phyloP scores from a whole-genome alignment of 2,329 filamentous ascomycete genomes.

The Apiospora arundinis region DNA sequence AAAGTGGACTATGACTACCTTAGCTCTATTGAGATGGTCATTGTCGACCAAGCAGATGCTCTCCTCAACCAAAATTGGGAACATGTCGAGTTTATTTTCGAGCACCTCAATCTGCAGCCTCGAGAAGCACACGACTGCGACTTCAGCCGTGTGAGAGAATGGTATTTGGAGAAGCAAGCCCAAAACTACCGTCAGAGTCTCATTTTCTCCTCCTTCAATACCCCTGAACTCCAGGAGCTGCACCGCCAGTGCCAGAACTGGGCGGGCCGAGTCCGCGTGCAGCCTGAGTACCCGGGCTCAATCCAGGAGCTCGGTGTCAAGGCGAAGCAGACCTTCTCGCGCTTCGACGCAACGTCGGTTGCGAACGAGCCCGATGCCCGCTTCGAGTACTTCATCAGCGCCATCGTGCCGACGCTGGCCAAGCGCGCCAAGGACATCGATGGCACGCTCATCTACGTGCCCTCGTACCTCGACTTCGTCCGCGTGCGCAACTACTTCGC shows the following conservation, averaged over 20 bases:
- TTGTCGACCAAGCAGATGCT: conserved; percentile 91
- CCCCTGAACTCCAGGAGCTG: conserved; percentile 84
- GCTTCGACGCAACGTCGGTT: conserved; percentile 76
- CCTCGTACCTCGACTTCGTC: conserved; percentile 94
- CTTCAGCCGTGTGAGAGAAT: conserved; percentile 86
- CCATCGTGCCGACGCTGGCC: conserved; percentile 76
- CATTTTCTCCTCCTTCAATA: conserved; percentile 80
- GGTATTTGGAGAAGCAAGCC: conserved; percentile 91
- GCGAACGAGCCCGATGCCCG: conserved; percentile 82
- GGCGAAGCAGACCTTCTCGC: conserved; percentile 86
- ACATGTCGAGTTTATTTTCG: conserved; percentile 89
- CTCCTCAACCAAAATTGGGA: conserved; percentile 99
- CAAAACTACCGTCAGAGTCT: conserved; percentile 85
- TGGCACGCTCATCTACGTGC: conserved; percentile 87
- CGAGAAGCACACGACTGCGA: conserved; percentile 91
- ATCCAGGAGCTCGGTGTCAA: conserved; percentile 76
- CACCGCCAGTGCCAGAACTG: conserved; percentile 80
- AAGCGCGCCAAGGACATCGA: conserved; percentile 68
- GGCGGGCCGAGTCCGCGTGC: conserved; percentile 78
- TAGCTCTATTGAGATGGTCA: conserved; percentile 87
- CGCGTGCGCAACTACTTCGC: conserved; percentile 92
- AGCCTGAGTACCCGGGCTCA: conserved; percentile 70
- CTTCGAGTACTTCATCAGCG: conserved; percentile 88
- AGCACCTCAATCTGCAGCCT: conserved; percentile 89
- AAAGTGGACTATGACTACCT: conserved; percentile 87